Percentiles rank a stretch among this genome's conserved stretches.
These are phyloP conservation scores for Borealophlyctis nickersoniae DNA, from an alignment of 192 early-diverging fungal genomes.

Conservation along the genomic window DNA sequence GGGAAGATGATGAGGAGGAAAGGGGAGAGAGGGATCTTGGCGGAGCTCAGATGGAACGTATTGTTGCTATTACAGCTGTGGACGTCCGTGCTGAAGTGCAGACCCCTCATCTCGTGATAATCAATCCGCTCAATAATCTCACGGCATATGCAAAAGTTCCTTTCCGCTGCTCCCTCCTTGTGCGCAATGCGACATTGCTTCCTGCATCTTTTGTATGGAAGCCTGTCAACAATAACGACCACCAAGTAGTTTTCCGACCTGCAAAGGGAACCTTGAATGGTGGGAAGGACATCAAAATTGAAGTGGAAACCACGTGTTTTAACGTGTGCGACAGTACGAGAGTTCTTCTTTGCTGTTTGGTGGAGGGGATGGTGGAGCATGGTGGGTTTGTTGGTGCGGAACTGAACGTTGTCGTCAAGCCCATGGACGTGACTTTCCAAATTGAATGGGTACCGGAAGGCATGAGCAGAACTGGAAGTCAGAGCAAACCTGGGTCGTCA, in stretches of 20 bases:
- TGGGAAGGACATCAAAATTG: constrained; percentile 17
- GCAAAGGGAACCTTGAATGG: constrained; percentile 21
- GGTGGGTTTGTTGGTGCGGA: constrained; percentile 27
- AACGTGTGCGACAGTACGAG: constrained; percentile 16
- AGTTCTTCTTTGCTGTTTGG: constrained; percentile 29
- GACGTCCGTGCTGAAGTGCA: constrained; percentile 33
- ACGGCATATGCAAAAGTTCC: constrained; percentile 36
- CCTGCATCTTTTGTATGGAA: constrained; percentile 30
- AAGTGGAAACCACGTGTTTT: constrained; percentile 18
- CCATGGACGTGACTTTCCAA: constrained; percentile 19
- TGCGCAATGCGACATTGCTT: constrained; percentile 38
- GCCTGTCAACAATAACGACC: constrained; percentile 8
- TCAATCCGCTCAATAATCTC: constrained; percentile 21
- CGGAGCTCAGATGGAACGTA: background rate
- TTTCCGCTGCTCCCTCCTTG: constrained; percentile 21
- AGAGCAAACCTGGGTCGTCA: no score
- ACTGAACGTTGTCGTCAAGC: constrained; percentile 27
- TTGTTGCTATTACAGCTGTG: constrained; percentile 18
- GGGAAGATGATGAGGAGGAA: background rate
- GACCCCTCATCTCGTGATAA: constrained; percentile 32
- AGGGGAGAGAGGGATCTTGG: background rate
- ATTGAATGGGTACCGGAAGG: no score
- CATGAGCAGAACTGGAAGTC: no score
- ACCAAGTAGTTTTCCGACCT: constrained; percentile 19
- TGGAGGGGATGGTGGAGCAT: constrained; percentile 47